A percentile compares a stretch with the other conserved stretches of the same genome.
phyloP scores from a whole-genome alignment of 495 filamentous ascomycete species.

The Daldinia concentrica region DNA sequence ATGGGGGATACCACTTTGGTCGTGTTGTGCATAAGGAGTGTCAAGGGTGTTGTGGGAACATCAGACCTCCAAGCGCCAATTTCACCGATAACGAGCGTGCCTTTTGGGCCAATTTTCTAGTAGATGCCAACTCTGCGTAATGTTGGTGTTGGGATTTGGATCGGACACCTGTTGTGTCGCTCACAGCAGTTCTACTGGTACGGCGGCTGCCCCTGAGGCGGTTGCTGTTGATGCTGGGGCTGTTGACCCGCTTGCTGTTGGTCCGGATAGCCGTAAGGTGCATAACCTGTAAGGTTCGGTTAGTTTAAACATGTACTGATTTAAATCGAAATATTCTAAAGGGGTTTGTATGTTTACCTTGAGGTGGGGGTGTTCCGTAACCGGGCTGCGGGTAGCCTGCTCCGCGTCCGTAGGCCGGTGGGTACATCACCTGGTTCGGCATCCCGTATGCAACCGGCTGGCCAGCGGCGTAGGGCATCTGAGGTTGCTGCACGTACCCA shows the following conservation, averaged over 20 bases:
- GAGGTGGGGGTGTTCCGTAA: conserved; percentile 53
- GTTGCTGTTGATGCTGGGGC: conserved; percentile 37
- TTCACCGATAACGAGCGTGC: conserved; percentile 7
- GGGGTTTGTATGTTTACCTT: conserved; percentile 47
- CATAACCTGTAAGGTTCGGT: conserved; percentile 32
- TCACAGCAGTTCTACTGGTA: conserved; percentile 32
- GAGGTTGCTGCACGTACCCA: conserved; percentile 50
- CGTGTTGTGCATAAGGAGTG: conserved; percentile 15
- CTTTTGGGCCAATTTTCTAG: conserved; percentile 2
- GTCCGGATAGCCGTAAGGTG: conserved; percentile 55
- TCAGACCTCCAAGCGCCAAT: conserved; percentile 2
- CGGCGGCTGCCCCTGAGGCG: conserved; percentile 48
- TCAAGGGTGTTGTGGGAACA: conserved; percentile 1
- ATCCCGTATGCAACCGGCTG: conserved; percentile 43
- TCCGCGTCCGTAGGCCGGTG: conserved; percentile 41
- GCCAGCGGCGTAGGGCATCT: conserved; percentile 44
- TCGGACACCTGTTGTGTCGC: neutral
- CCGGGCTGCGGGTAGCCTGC: conserved; percentile 46
- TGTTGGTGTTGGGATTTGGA: neutral
- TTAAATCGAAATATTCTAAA: neutral
- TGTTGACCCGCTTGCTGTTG: conserved; percentile 42
- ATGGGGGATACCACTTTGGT: conserved; percentile 11
- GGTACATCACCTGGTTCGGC: conserved; percentile 42
- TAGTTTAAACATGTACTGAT: neutral
- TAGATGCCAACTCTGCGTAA: conserved; percentile 5